Evolutionary conservation across 768 basidiomycete species (phyloP).

Genomic region (Suillus subluteus): DNA sequence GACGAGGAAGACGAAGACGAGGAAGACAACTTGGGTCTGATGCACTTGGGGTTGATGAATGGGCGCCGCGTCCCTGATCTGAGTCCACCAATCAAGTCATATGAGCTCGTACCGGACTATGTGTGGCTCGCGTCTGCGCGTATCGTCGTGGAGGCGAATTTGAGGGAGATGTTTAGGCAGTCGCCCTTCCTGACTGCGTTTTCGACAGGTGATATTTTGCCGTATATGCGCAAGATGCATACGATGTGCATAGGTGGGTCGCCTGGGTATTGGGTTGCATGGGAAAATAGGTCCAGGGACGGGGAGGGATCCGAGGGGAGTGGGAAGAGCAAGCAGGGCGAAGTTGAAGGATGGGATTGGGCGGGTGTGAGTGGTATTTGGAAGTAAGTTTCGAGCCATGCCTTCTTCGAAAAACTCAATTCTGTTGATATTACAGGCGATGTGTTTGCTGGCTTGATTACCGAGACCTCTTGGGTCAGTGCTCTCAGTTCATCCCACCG

Average conservation of each 20-base stretch:
- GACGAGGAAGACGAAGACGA: slow-evolving; percentile 21
- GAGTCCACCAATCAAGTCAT: slow-evolving; percentile 24
- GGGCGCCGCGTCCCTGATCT: slow-evolving; percentile 21
- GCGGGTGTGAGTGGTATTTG: slow-evolving; percentile 57
- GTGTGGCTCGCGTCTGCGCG: slow-evolving; percentile 54
- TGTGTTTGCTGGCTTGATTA: slow-evolving; percentile 65
- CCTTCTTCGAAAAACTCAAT: not conserved
- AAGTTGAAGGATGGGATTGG: slow-evolving; percentile 58
- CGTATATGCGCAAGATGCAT: slow-evolving; percentile 37
- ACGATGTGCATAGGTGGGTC: slow-evolving; percentile 44
- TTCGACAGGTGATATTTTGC: slow-evolving; percentile 26
- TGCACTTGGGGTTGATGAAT: slow-evolving; percentile 1
- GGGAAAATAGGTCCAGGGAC: slow-evolving; percentile 19
- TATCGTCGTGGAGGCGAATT: slow-evolving; percentile 53
- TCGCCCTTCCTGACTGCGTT: not conserved
- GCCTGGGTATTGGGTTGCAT: slow-evolving; percentile 43
- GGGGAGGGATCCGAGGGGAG: not conserved
- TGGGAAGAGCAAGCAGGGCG: slow-evolving; percentile 14
- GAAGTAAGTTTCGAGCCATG: slow-evolving; percentile 41
- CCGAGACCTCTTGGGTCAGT: slow-evolving; percentile 54
- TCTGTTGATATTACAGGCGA: slow-evolving; percentile 38
- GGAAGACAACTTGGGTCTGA: slow-evolving; percentile 12
- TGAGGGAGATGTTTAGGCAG: slow-evolving; percentile 41
- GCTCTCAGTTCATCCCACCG: not conserved
- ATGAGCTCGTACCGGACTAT: slow-evolving; percentile 51